Evolutionary conservation across 2,329 filamentous ascomycete species (phyloP), one percentile per base, ranked within the genome.

Genomic region (Ascochyta fabae): DNA sequence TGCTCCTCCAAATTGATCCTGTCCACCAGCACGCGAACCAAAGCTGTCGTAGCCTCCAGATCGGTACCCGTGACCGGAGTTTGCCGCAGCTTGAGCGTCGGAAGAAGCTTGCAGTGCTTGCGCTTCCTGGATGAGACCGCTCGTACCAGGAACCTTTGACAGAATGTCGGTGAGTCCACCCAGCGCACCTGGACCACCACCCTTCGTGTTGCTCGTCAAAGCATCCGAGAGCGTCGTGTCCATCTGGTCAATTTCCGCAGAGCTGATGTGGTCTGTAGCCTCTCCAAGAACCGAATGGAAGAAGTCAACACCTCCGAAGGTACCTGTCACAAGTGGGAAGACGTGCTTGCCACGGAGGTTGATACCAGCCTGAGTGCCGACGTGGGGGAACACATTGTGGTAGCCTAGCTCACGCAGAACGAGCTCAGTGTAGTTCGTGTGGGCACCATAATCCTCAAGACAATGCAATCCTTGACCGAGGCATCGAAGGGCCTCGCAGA

Each of bases 71-170:
- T 62, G 48, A 26, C 61, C 35, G 45, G 72, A 44, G 44, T 77
- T 80, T 19, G 73, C 65, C 38, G 76, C 75, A 48, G 79, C 79
- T 52, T 82, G 79, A 6, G 75, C 77, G 58, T 83, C 77, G 15
- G 81, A 81, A 5, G 75, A 71, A 6, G 77, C 74, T 64, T 83
- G 79, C 2, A 84, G 71, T 16, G 66, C 61, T 6, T 73, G 67
- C 2, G 81, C 81, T 69, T 84, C 79, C 42, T 78, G 70, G 10
- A 79, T 75, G 1, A 83, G 73, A 23, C 71, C 70, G 19, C 78
- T 70, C 33, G 80, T 81, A 6, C 73, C 85, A 48, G 94, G 94
- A 3, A 98, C 82, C 69, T 94, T 88, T 41, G 84, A 82, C 22
- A 97, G 77, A 3, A 95, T 82, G 26, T 88, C 86, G 45, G 90